Evolutionary conservation across 306 rosid genomes (phyloP).

Genomic region (Inga leiocalycina): DNA sequence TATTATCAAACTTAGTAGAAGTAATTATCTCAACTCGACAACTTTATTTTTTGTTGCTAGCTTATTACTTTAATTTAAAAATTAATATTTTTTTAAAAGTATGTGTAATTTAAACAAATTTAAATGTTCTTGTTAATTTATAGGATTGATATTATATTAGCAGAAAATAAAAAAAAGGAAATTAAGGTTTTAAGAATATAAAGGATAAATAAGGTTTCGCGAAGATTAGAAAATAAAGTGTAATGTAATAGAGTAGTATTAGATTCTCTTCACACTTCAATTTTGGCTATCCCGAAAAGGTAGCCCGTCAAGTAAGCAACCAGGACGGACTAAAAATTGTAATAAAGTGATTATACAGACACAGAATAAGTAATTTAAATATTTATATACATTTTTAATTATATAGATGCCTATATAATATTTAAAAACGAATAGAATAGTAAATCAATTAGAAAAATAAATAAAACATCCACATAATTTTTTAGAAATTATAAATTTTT

Average conservation of each 20-base stretch:
- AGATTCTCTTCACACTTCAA: neutral
- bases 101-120: too few species aligned
- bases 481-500: neutral
- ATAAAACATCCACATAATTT: neutral
- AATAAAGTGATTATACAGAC: too few species aligned
- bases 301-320: neutral
- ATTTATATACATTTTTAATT: too few species aligned
- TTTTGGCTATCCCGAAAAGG: neutral
- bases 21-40: neutral
- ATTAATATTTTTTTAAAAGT: too few species aligned
- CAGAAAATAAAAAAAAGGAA: neutral
- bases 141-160: neutral
- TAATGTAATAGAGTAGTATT: neutral
- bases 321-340: neutral
- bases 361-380: too few species aligned
- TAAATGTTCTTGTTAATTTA: neutral
- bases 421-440: too few species aligned
- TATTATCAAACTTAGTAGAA: neutral
- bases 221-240: neutral
- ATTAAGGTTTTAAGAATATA: neutral
- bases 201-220: neutral
- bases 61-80: neutral
- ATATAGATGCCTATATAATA: too few species aligned
- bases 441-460: neutral
- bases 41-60: neutral